Evolutionary conservation across 371 early-diverging fungal genomes (phyloP).

Genomic region (Circinella umbellata): DNA sequence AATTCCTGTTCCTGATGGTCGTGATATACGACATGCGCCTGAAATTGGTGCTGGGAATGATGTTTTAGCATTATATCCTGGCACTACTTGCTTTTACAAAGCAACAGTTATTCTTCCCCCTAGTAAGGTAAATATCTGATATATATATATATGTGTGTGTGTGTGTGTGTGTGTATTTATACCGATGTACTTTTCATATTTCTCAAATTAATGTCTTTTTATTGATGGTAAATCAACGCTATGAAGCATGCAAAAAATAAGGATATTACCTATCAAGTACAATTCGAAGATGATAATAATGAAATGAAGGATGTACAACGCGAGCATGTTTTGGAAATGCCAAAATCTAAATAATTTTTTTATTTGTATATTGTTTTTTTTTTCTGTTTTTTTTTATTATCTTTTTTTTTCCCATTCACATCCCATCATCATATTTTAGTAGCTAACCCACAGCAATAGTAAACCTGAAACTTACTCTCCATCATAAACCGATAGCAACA

Average conservation of each 20-base stretch:
- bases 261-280: conserved; percentile 55
- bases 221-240: too few species aligned
- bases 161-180: too few species aligned
- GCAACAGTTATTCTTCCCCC: conserved; percentile 76
- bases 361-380: neutral
- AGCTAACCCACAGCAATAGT: too few species aligned
- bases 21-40: conserved; percentile 40
- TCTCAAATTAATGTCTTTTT: too few species aligned
- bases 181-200: too few species aligned
- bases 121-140: conserved; percentile 54
- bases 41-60: conserved; percentile 70
- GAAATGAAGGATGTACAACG: conserved; percentile 54
- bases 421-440: too few species aligned
- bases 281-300: conserved; percentile 74
- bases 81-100: conserved; percentile 87
- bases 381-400: too few species aligned
- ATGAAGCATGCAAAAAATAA: conserved; percentile 34
- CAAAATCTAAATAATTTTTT: conserved; percentile 52
- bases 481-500: too few species aligned
- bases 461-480: too few species aligned
- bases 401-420: too few species aligned
- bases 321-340: conserved; percentile 62
- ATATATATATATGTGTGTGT: too few species aligned
- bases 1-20: conserved; percentile 62
- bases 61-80: conserved; percentile 85